phyloP scores from a whole-genome alignment of 768 basidiomycete species.

The Russula brevipes region DNA sequence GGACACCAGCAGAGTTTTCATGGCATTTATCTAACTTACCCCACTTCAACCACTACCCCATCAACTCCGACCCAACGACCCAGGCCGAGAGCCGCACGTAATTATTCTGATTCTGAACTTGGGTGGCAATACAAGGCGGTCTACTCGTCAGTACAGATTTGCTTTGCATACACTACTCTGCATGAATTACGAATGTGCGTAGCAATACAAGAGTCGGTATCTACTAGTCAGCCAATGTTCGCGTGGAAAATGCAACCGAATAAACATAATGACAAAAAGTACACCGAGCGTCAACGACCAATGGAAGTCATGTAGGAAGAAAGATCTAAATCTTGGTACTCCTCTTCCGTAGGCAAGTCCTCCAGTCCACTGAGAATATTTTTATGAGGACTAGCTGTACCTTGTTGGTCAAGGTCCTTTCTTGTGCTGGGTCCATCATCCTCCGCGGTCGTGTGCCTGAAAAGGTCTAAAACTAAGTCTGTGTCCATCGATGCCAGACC shows the following conservation, averaged over 20 bases:
- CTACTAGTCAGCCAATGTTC: conserved; percentile 17
- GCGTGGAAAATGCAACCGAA: conserved; percentile 21
- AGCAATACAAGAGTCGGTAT: conserved; percentile 22
- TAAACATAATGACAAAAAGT: conserved; percentile 28
- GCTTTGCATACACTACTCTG: conserved; percentile 20
- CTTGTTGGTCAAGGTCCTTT: conserved; percentile 44
- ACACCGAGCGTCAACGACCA: conserved; percentile 39
- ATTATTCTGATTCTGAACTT: conserved; percentile 21
- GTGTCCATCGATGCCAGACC: conserved; percentile 95
- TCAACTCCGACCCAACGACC: no score
- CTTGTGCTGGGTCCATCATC: conserved; percentile 62
- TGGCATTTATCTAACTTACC: no score
- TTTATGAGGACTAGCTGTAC: conserved; percentile 64
- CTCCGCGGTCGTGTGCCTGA: conserved; percentile 70
- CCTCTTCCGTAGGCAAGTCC: conserved; percentile 87
- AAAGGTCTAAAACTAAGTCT: conserved; percentile 91
- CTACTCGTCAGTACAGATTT: conserved; percentile 15
- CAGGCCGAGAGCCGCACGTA: no score
- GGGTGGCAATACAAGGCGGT: conserved; percentile 5
- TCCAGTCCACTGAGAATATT: conserved; percentile 85
- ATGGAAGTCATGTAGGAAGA: conserved; percentile 87
- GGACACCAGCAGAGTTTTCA: no score
- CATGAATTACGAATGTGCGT: conserved; percentile 21
- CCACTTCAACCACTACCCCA: no score
- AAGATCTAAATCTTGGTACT: conserved; percentile 84